Percentiles rank a stretch among this genome's conserved stretches.
Evolutionary conservation across 768 basidiomycete species (phyloP).

Genomic region (Psilocybe sp.): DNA sequence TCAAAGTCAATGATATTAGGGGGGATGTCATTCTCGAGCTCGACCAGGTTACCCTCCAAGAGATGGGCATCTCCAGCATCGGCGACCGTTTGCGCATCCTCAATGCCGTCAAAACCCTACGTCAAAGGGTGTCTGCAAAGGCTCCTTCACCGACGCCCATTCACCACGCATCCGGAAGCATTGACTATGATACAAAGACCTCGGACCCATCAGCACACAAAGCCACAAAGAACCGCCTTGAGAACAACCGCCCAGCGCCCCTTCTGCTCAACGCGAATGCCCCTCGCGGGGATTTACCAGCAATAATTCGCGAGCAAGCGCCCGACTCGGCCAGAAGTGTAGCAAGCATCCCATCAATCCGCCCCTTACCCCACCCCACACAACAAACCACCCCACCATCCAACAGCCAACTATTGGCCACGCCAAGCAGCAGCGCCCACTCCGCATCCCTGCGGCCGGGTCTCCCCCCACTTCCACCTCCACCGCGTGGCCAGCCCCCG

Average conservation of each 20-base stretch:
- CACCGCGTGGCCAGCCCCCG: constrained; percentile 66
- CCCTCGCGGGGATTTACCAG: constrained; percentile 64
- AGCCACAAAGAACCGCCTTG: constrained; percentile 43
- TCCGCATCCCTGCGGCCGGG: constrained; percentile 38
- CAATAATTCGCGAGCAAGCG: constrained; percentile 60
- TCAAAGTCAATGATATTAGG: constrained; percentile 85
- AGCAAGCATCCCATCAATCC: constrained; percentile 26
- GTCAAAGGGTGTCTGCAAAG: constrained; percentile 49
- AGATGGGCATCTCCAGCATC: constrained; percentile 87
- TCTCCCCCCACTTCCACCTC: constrained; percentile 68
- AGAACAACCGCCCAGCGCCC: constrained; percentile 74
- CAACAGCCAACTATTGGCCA: constrained; percentile 17
- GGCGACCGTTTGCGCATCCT: constrained; percentile 90
- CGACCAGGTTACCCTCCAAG: constrained; percentile 82
- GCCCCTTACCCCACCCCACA: constrained; percentile 50
- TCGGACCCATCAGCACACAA: constrained; percentile 23
- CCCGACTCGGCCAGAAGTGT: constrained; percentile 51
- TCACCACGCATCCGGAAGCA: constrained; percentile 11
- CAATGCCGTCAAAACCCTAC: constrained; percentile 77
- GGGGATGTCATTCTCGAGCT: constrained; percentile 91
- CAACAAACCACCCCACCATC: constrained; percentile 25
- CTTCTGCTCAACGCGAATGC: constrained; percentile 63
- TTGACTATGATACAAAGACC: constrained; percentile 10
- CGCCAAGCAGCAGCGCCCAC: constrained; percentile 31
- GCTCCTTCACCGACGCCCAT: constrained; percentile 5